Conservation (phyloP, 2,329 filamentous ascomycete genomes). For the Penicillium sp. region DNA sequence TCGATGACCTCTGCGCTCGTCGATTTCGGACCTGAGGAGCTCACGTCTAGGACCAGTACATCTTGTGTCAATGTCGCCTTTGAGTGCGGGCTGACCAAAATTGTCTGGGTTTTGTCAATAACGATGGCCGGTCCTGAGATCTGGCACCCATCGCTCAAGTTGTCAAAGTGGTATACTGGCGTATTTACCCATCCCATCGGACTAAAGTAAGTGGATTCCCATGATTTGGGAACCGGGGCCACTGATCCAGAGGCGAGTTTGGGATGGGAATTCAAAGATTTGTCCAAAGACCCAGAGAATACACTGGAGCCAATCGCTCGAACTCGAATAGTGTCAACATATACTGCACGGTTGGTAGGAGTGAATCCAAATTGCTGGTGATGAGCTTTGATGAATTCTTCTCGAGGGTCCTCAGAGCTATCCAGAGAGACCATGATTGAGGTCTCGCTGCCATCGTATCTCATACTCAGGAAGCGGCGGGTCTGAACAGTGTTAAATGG, state of each 20-base stretch:
- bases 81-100: constrained; percentile 40
- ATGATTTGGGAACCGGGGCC: not conserved
- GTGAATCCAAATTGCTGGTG: constrained; percentile 48
- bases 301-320: constrained; percentile 15
- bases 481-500: constrained; percentile 1
- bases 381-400: constrained; percentile 41
- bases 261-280: not conserved
- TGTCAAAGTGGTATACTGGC: constrained; percentile 2
- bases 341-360: constrained; percentile 29
- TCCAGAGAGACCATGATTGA: constrained; percentile 43
- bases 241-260: not conserved
- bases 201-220: not conserved
- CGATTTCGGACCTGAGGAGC: constrained; percentile 5
- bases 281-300: not conserved
- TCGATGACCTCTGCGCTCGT: constrained; percentile 58
- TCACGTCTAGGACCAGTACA: constrained; percentile 39
- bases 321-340: constrained; percentile 43
- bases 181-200: constrained; percentile 6
- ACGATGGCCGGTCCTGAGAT: constrained; percentile 26
- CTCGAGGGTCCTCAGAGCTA: constrained; percentile 36
- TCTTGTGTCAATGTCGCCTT: constrained; percentile 37
- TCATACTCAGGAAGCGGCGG: constrained; percentile 24
- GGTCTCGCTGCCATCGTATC: constrained; percentile 49
- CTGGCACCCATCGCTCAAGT: not conserved
- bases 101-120: constrained; percentile 46